Base-by-base conservation (phyloP, 306 rosid genomes). In the Medicago lupulina region DNA sequence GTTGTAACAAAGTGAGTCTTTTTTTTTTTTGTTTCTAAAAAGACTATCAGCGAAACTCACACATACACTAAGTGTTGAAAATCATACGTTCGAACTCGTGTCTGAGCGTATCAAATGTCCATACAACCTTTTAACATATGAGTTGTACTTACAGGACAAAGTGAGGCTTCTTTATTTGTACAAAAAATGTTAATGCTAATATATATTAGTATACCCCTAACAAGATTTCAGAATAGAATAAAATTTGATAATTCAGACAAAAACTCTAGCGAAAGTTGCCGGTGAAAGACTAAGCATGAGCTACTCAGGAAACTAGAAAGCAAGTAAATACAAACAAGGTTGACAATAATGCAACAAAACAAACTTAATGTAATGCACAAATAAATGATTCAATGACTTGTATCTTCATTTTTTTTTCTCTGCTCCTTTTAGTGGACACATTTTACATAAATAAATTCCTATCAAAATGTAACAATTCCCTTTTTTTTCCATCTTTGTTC, bases 281-380 rank as follows among this genome's bases (percentile, higher is more conserved):
- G n/a, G 51, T 13, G n/a, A 46, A 7, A 62, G 25, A 46, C 60
- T 44, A 49, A 2, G 36, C 53, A 9, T 68, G 50, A 62, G 50
- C 15, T 44, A 44, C 15, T 44, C 34, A 15, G 25, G 68, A 71
- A 76, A 19, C 19, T 21, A 62, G 70, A 43, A 76, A 40, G 70
- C 72, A 82, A 18, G 19, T 44, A 34, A 61, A 49, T 43, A 63
- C 58, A 34, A 10, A 36, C 28, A 43, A 31, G 19, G 69, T 4
- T 60, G 47, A 54, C 65, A 66, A 50, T 7, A 49, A 49, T 34
- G 73, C 78, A 55, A 65, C 44, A 59, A 67, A 17, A 46, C 39
- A 80, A 82, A 82, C 69, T 70, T 73, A 76, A 55, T 50, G 80
- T 68, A 68, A 50, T 83, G 79, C 70, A 66, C 62, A 85, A 59